Base-by-base conservation (phyloP, 129 eudicot genomes). In the Lactuca saligna region DNA sequence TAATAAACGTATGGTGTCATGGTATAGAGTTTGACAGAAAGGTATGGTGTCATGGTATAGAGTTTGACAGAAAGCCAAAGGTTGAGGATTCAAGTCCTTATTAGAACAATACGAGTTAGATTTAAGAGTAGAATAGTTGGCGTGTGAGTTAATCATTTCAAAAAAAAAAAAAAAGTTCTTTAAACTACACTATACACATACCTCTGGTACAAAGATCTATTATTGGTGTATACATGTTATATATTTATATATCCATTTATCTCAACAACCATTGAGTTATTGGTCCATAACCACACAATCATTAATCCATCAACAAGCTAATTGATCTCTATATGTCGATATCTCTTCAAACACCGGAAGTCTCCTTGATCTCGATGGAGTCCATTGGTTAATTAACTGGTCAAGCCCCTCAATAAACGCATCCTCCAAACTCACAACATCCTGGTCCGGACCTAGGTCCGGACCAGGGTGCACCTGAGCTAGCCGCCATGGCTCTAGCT, bases 281-380 rank as follows among this genome's bases (percentile, higher is more conserved):
- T 67, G 79, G 70, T 25, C 61, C 48, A 39, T 54, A 60, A 32
- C 25, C 61, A 46, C 29, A 49, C 17, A 44, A 16, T 57, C 51
- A 78, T 34, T 34, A 62, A 70, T 16, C 46, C 49, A 81, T 88
- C 89, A 88, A 83, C 96, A 88, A 1, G 92, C 96, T 15, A 88
- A 55, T 86, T 88, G 96, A 86, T 88, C 89, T 83, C 92, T 83
- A 66, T 79, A 79, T 12, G 76, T 70, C 12, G 86, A 83, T 38
- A 88, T 86, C 75, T 88, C 89, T 63, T 88, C 96, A 68, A 88
- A 88, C 25, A 88, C 82, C 7, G 96, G 89, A 10, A 88, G 87
- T 55, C 96, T 81, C 78, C 79, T 83, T 48, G 96, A 79, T 58
- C 89, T 83, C 42, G 55, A 58, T 17, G 87, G 87, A 17, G 82